Evolutionary conservation across 192 early-diverging fungal species (phyloP).

Genomic region (Podila epicladia): DNA sequence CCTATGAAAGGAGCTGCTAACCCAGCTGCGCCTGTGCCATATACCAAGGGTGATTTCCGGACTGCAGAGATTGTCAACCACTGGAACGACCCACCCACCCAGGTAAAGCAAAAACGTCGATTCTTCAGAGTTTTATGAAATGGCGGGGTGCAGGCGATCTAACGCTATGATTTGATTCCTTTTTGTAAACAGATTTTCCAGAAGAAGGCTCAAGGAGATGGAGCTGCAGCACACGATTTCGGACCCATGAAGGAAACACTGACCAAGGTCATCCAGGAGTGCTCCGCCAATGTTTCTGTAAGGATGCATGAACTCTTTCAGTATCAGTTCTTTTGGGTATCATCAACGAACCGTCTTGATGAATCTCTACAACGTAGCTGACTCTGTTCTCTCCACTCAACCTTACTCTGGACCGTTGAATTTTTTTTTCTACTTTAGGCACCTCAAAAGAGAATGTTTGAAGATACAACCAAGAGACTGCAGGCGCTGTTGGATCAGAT

Average conservation of each 20-base stretch:
- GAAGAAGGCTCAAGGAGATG: conserved; percentile 10
- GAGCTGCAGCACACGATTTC: conserved; percentile 25
- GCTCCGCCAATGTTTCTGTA: conserved; percentile 32
- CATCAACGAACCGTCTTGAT: not conserved
- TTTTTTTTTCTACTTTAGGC: conserved; percentile 11
- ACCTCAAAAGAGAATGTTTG: conserved; percentile 52
- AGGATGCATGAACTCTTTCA: not conserved
- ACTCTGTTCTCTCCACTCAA: not conserved
- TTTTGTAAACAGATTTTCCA: conserved; percentile 40
- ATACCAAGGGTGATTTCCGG: conserved; percentile 56
- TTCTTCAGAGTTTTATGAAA: no score
- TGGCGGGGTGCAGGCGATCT: no score
- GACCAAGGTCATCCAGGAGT: conserved; percentile 41
- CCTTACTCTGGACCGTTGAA: not conserved
- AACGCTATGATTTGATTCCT: not conserved
- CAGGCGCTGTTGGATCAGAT: conserved; percentile 44
- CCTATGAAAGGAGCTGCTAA: conserved; percentile 21
- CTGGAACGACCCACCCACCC: conserved; percentile 64
- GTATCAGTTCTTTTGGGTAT: not conserved
- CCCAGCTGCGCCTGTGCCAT: conserved; percentile 15
- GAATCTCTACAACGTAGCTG: not conserved
- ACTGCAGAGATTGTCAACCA: conserved; percentile 58
- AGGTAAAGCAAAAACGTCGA: conserved; percentile 16
- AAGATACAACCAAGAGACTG: conserved; percentile 51
- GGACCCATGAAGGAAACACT: conserved; percentile 29